Evolutionary conservation across 1,284 basidiomycete species (phyloP), one percentile per base, ranked within the genome.

Genomic region (Erythrobasidium hasegawianum): DNA sequence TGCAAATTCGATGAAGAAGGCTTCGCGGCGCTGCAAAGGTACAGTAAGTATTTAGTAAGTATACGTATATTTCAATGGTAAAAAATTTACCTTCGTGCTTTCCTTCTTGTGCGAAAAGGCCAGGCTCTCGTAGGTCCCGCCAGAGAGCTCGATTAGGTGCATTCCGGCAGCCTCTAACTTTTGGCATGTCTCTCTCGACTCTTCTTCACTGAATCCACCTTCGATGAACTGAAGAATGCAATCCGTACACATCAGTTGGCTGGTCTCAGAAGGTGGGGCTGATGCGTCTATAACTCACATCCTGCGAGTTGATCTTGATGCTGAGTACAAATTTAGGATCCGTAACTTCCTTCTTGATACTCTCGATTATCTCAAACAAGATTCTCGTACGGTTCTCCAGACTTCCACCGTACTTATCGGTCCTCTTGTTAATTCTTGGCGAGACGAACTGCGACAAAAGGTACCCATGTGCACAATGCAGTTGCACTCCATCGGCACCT

Each of bases 391-490:
- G 75, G 73, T 80, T 79, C 70, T 78, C 77, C n/a, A 78, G 73
- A 1, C 73, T 70, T 10, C 79, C 79, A 33, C 79, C 79, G 67
- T 77, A 80, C 39, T 75, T 57, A 71, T 80, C 79, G 1, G 77
- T 79, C 8, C 79, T 75, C 69, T 76, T 74, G 73, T 80, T 80
- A 49, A 85, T 85, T 33, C 87, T 72, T 0, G 88, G 88, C 10
- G 86, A 87, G 16, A 85, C 73, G 76, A 89, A 90, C 41, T 78
- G 74, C 72, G 22, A 49, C 7, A 66, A 59, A 5, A 72, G 68
- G 47, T 73, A 71, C 2, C 71, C 70, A 41, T 74, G 70, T 0
- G 71, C 68, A n/a, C 59, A 45, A 55, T 71, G 74, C 9, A 71
- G 29, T 38, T 59, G 76, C 71, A 24, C 73, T 71, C 77, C 77